Percentiles rank a stretch among this genome's conserved stretches.
Conservation (phyloP, 1,139 yeast species). For the Geotrichum fermentans region DNA sequence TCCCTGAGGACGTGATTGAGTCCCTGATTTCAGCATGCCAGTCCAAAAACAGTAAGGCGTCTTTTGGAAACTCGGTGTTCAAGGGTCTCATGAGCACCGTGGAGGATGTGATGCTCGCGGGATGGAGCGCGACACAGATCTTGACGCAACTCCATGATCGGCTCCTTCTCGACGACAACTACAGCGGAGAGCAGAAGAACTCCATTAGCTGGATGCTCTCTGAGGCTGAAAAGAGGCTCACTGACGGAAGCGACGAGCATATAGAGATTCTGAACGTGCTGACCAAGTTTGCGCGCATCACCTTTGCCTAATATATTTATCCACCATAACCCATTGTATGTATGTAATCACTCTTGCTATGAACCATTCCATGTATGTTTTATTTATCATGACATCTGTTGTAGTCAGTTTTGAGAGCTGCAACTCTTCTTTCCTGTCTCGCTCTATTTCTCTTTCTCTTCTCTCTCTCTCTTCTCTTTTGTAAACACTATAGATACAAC, state of each 20-base stretch:
- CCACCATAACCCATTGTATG: too few species aligned
- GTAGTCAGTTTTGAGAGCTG: too few species aligned
- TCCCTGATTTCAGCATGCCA: constrained; percentile 43
- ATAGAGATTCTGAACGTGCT: constrained; percentile 71
- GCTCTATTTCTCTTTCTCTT: too few species aligned
- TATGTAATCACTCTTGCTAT: too few species aligned
- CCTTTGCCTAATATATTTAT: background rate
- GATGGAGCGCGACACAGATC: constrained; percentile 84
- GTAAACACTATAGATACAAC: too few species aligned
- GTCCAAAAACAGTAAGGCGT: background rate
- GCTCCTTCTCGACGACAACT: constrained; percentile 54
- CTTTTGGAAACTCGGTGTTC: constrained; percentile 19
- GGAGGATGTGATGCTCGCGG: constrained; percentile 57
- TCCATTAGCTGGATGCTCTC: constrained; percentile 60
- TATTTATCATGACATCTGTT: too few species aligned
- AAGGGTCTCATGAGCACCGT: constrained; percentile 46
- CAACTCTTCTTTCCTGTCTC: too few species aligned
- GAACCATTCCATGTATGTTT: background rate
- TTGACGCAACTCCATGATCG: constrained; percentile 75
- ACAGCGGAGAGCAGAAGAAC: constrained; percentile 57
- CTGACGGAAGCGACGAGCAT: constrained; percentile 89
- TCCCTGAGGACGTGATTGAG: constrained; percentile 53
- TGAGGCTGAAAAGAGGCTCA: constrained; percentile 67
- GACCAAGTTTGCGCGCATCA: constrained; percentile 43
- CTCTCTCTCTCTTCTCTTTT: too few species aligned